A percentile compares a stretch with the other conserved stretches of the same genome.
Conservation (phyloP, 192 early-diverging fungal genomes). For the Kickxella alabastrina region DNA sequence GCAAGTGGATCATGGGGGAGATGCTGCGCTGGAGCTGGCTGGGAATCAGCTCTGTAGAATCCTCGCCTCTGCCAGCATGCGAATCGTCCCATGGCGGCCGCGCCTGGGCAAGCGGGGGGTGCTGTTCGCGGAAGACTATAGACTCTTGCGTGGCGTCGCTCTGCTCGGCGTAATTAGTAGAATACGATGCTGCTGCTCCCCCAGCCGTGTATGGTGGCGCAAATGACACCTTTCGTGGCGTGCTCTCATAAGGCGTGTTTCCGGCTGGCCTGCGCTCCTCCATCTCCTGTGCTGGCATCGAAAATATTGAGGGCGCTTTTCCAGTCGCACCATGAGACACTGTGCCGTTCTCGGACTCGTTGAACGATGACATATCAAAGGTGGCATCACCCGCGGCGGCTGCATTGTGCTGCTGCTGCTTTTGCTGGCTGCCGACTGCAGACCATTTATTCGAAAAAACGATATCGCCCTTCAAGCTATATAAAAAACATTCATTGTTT, state of each 20-base stretch:
- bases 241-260: neutral
- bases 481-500: neutral
- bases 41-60: neutral
- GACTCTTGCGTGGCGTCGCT: neutral
- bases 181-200: neutral
- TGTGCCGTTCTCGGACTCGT: conserved; percentile 12
- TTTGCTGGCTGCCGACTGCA: conserved; percentile 20
- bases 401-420: too few relatives aligned
- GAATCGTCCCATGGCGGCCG: conserved; percentile 6
- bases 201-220: neutral
- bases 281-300: conserved; percentile 2
- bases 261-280: conserved; percentile 1
- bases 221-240: neutral
- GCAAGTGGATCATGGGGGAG: conserved; percentile 6
- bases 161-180: too few relatives aligned
- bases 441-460: conserved; percentile 34
- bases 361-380: conserved; percentile 24
- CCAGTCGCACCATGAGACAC: neutral
- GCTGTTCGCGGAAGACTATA: conserved; percentile 5
- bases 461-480: conserved; percentile 36
- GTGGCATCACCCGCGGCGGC: conserved; percentile 13
- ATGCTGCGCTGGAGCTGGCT: conserved; percentile 1
- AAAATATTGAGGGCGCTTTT: neutral
- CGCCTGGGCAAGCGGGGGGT: neutral
- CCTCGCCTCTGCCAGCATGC: neutral